phyloP scores from a whole-genome alignment of 1,284 basidiomycete species.

The Melampsora americana region DNA sequence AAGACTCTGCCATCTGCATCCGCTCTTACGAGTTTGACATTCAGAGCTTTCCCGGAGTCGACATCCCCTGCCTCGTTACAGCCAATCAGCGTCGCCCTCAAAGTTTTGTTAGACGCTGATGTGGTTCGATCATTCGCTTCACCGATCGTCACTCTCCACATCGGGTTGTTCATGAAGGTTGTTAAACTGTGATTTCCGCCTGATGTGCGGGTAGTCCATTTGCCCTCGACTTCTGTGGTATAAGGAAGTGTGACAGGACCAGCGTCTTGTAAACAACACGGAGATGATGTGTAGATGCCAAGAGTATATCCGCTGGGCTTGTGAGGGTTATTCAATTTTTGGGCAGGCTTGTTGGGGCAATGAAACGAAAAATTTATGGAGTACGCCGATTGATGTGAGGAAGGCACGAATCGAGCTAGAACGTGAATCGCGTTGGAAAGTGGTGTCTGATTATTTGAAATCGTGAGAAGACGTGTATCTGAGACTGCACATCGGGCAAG shows the following conservation, averaged over 20 bases:
- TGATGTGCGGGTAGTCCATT: conserved; percentile 29
- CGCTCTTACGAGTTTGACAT: conserved; percentile 35
- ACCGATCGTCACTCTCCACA: conserved; percentile 36
- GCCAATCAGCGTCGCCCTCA: conserved; percentile 20
- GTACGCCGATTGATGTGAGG: conserved; percentile 6
- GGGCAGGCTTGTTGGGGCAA: not conserved
- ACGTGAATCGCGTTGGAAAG: conserved; percentile 36
- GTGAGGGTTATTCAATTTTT: not conserved
- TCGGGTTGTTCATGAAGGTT: conserved; percentile 25
- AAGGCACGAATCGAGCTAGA: conserved; percentile 10
- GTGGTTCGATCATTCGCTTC: not conserved
- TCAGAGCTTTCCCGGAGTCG: conserved; percentile 24
- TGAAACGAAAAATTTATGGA: conserved; percentile 36
- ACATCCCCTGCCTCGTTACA: conserved; percentile 18
- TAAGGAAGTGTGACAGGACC: conserved; percentile 13
- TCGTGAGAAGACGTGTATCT: too few relatives aligned
- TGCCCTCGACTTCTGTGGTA: conserved; percentile 16
- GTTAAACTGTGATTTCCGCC: conserved; percentile 31
- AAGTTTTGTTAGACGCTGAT: not conserved
- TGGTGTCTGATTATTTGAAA: conserved; percentile 7
- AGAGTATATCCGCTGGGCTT: conserved; percentile 19
- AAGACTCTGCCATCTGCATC: conserved; percentile 38
- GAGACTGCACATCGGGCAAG: not conserved
- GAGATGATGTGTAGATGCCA: conserved; percentile 15
- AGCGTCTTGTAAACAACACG: conserved; percentile 16